Base-by-base conservation (phyloP, 441 rosid genomes). In the Pelargonium fulgidum region DNA sequence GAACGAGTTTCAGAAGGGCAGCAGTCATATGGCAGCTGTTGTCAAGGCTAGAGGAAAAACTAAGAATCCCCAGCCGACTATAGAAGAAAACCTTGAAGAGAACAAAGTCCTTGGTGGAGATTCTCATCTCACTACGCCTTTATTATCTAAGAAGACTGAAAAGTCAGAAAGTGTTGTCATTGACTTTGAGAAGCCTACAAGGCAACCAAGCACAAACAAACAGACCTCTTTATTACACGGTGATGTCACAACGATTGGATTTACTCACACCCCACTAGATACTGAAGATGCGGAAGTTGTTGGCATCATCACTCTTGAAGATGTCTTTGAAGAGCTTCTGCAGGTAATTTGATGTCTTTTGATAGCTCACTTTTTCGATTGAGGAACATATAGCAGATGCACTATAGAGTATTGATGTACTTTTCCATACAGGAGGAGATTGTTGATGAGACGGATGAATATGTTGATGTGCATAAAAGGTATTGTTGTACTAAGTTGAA, bases 11-110 rank as follows among this genome's bases (percentile, higher is more conserved):
- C 98, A 93, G 77, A 91, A 93, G 81, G 98, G 98, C 42, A 91
- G 96, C 77, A 93, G 97, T 79, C 97, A 93, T 76, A 93, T 89
- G 99, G 99, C 99, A 39, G 99, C 99, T 67, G 96, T 93, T 71
- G 99, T 91, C 64, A 91, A 83, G 81, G 83, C 84, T 52, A 88
- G 85, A 74, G 88, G 84, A 36, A 85, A 86, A 78, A 62, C 58
- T 79, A 87, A 79, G 81, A 73, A n/a, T 33, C 39, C 5, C 59
- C 66, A 82, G 76, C 75, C 85, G 76, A 69, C 75, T 20, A 69
- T 78, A 62, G 48, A 78, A 64, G 89, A 81, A 70, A 79, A 77
- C 50, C 3, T 42, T 3, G 82, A 78, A 69, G 95, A 77, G 75
- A 83, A 59, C 71, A 79, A 77, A 68, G 78, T 68, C 63, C 56